Evolutionary conservation across 345 rosid species (phyloP).

Genomic region (Aethionema arabicum): DNA sequence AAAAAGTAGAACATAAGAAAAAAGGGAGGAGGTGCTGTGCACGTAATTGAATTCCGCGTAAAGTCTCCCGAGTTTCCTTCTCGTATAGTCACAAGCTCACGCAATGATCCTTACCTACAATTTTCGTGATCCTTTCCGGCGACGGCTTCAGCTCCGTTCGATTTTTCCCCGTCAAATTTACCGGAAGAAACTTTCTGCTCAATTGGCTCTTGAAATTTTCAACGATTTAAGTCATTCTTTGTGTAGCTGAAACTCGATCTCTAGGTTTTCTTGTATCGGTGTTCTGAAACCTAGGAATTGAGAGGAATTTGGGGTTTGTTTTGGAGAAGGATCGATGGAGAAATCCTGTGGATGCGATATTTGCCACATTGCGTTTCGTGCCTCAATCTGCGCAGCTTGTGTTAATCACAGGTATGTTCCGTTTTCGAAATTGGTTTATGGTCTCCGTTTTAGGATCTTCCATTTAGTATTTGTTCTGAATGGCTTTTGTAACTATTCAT

Average conservation of each 20-base stretch:
- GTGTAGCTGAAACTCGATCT: slow-evolving; percentile 8
- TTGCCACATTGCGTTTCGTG: slow-evolving; percentile 61
- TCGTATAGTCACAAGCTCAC: slow-evolving; percentile 10
- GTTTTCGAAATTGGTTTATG: not conserved
- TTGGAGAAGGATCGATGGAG: slow-evolving; percentile 41
- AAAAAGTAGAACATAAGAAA: slow-evolving; percentile 1
- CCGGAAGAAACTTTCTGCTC: not conserved
- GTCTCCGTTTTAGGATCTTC: not conserved
- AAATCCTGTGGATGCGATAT: slow-evolving; percentile 55
- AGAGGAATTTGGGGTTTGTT: slow-evolving; percentile 7
- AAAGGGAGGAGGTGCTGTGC: slow-evolving; percentile 17
- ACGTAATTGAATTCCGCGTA: slow-evolving; percentile 25
- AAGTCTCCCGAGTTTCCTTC: slow-evolving; percentile 6
- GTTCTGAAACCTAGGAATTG: slow-evolving; percentile 9
- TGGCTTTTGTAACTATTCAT: too few species aligned
- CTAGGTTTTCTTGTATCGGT: not conserved
- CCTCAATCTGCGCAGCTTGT: slow-evolving; percentile 71
- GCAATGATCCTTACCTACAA: slow-evolving; percentile 31
- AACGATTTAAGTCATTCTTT: not conserved
- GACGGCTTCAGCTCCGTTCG: not conserved
- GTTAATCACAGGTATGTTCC: slow-evolving; percentile 69
- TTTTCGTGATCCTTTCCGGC: slow-evolving; percentile 21
- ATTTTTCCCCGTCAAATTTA: not conserved
- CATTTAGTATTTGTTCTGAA: not conserved
- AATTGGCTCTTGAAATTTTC: not conserved